These are phyloP conservation scores for Aureobasidium lini DNA, from an alignment of 2,329 filamentous ascomycete species.

Conservation along the genomic window DNA sequence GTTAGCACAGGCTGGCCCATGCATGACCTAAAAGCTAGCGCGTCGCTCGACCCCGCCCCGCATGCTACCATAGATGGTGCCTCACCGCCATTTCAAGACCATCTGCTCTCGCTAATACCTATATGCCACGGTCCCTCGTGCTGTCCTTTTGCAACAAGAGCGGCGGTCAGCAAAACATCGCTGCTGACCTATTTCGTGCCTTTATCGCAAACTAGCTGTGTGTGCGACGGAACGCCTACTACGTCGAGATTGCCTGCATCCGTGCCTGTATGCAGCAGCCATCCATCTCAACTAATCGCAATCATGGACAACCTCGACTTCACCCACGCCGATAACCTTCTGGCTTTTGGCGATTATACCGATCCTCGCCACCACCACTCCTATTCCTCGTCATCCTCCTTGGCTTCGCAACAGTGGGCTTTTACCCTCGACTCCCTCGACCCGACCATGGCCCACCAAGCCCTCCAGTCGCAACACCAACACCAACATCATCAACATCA, in stretches of 20 bases:
- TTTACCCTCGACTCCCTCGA: conserved; percentile 23
- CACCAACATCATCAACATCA: conserved; percentile 14
- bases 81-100: conserved; percentile 15
- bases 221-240: conserved; percentile 4
- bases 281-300: not conserved
- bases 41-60: conserved; percentile 8
- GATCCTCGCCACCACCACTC: conserved; percentile 21
- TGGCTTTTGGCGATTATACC: conserved; percentile 33
- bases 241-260: conserved; percentile 3
- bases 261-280: not conserved
- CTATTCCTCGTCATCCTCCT: conserved; percentile 20
- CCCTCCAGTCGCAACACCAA: conserved; percentile 18
- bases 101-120: conserved; percentile 8
- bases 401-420: conserved; percentile 4
- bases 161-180: conserved; percentile 12
- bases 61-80: conserved; percentile 18
- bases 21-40: conserved; percentile 7
- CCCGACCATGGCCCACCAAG: conserved; percentile 17
- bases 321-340: conserved; percentile 31
- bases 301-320: conserved; percentile 38
- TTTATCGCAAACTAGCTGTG: not conserved
- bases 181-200: conserved; percentile 1
- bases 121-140: conserved; percentile 4
- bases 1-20: not conserved
- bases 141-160: conserved; percentile 3